Evolutionary conservation across 179 eudicot genomes (phyloP).

Genomic region (Silene noctiflora): DNA sequence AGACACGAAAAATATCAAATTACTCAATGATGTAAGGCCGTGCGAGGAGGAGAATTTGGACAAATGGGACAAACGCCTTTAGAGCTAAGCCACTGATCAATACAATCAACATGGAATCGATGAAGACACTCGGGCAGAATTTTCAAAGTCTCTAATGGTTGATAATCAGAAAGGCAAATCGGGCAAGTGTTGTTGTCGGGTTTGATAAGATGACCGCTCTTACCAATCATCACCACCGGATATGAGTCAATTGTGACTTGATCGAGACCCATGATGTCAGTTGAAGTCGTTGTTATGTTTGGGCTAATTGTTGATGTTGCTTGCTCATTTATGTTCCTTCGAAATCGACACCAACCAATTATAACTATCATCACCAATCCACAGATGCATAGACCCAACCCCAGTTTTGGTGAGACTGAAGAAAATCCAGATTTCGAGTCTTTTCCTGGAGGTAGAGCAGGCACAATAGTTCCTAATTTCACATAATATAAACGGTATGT

Average conservation of each 20-base stretch:
- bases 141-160: slow-evolving; percentile 5
- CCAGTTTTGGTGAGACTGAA: neutral
- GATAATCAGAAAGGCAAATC: slow-evolving; percentile 23
- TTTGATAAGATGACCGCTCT: slow-evolving; percentile 20
- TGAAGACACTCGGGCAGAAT: slow-evolving; percentile 16
- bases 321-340: neutral
- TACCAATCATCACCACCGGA: slow-evolving; percentile 8
- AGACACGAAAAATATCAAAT: neutral
- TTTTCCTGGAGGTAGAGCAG: neutral
- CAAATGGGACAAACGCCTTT: slow-evolving; percentile 24
- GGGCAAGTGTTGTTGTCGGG: slow-evolving; percentile 10
- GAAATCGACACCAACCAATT: neutral
- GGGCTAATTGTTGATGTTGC: neutral
- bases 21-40: neutral
- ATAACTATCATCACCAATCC: neutral
- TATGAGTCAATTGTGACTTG: slow-evolving; percentile 9
- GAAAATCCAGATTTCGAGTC: neutral
- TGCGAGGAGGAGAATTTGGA: neutral
- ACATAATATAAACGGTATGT: neutral
- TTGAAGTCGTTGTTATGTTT: neutral
- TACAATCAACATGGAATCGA: slow-evolving; percentile 24
- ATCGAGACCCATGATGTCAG: slow-evolving; percentile 8
- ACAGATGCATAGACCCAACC: neutral
- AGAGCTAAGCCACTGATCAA: slow-evolving; percentile 18
- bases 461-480: neutral